Base-by-base conservation (phyloP, 78 protist species). In the Monosiga brevicollis region DNA sequence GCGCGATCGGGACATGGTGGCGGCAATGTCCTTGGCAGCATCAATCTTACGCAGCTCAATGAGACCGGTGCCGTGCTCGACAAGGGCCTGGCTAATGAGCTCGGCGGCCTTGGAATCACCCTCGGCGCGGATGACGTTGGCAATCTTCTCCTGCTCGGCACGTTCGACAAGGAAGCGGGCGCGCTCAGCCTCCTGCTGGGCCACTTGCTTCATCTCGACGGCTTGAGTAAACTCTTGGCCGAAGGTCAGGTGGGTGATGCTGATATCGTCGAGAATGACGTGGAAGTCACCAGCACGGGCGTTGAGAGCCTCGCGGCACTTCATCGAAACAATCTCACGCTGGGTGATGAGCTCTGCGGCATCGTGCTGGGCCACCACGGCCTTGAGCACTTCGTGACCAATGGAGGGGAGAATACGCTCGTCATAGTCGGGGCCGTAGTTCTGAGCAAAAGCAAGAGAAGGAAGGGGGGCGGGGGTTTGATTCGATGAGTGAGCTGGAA, bases 181-280 rank as follows among this genome's bases (percentile, higher is more conserved):
- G 26, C 93, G 81, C 90, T 93, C 94, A 25, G 96, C 92, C 0
- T 90, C 86, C 84, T 93, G 96, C 84, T 93, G 93, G 1, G 90
- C 94, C 49, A 93, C 93, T 82, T 93, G 96, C 90, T 93, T 93
- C 62, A 42, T 24, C 87, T 93, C 96, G 37, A 93, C 92, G 49
- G 96, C 94, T 0, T 41, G 62, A 29, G 90, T 89, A 79, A 91
- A 93, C 49, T 93, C 96, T 25, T 22, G 20, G 73, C 94, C 90
- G 78, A 93, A 93, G 1, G 80, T 72, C 49, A 93, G 75, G 82
- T 93, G 88, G 26, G 89, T 82, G 62, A 93, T 74, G 38, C 91
- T 79, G n/a, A 93, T 87, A 76, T 93, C 95, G 37, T 89, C 92
- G 42, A 91, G 84, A 41, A 73, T 20, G 34, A 93, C 82, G 86